These are phyloP conservation scores for Recurvomyces mirabilis DNA, from an alignment of 495 filamentous ascomycete species.

Conservation along the genomic window DNA sequence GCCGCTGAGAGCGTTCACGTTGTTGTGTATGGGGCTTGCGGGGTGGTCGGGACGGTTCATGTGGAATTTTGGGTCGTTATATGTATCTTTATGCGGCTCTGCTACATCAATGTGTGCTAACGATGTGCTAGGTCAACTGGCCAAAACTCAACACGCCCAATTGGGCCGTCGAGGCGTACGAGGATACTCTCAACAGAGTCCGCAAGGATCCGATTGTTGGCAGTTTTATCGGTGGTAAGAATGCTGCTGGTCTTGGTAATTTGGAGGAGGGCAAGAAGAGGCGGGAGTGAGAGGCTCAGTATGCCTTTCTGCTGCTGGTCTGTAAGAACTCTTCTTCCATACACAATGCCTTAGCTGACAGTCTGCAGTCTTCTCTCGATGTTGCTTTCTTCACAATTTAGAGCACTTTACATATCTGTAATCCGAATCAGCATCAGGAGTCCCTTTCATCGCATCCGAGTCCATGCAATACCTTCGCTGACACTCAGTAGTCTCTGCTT, in stretches of 20 bases:
- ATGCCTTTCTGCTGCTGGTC: too few relatives aligned
- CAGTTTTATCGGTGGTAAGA: constrained; percentile 46
- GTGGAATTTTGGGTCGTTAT: constrained; percentile 72
- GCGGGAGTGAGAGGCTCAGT: too few relatives aligned
- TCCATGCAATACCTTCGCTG: too few relatives aligned
- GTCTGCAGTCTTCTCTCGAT: too few relatives aligned
- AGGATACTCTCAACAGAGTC: constrained; percentile 70
- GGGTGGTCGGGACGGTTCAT: constrained; percentile 66
- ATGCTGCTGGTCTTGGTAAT: constrained; percentile 64
- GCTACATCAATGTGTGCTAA: too few relatives aligned
- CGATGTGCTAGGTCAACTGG: constrained; percentile 78
- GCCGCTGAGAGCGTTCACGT: constrained; percentile 64
- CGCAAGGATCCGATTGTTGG: constrained; percentile 68
- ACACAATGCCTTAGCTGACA: too few relatives aligned
- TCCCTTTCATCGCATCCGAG: too few relatives aligned
- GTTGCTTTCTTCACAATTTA: too few relatives aligned
- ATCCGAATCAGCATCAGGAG: too few relatives aligned
- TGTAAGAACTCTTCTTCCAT: too few relatives aligned
- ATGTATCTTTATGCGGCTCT: constrained; percentile 49
- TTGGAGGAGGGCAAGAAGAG: constrained; percentile 95
- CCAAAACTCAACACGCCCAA: constrained; percentile 82
- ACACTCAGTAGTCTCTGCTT: too few relatives aligned
- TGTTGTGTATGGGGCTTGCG: constrained; percentile 61
- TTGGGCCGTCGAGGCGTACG: constrained; percentile 75
- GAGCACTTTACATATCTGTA: too few relatives aligned